phyloP scores from a whole-genome alignment of 148 eudicot species.

The Rhododendron henanense region DNA sequence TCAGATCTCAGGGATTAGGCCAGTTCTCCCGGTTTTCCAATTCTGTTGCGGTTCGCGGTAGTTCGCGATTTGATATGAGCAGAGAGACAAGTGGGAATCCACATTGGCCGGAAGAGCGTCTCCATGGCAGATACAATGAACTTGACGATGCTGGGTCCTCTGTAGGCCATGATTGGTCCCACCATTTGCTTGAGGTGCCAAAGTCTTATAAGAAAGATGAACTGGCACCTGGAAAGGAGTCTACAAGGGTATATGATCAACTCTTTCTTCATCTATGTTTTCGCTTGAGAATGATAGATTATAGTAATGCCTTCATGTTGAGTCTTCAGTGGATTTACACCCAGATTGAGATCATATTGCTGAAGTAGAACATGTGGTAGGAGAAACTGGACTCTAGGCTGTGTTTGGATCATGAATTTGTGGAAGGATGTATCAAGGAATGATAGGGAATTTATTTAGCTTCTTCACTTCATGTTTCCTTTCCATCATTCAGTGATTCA shows the following conservation, averaged over 20 bases:
- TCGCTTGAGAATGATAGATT: neutral
- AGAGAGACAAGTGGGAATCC: conserved; percentile 29
- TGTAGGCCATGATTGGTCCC: conserved; percentile 31
- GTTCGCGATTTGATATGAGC: conserved; percentile 38
- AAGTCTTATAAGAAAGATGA: conserved; percentile 34
- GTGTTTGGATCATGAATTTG: neutral
- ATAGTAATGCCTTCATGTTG: neutral
- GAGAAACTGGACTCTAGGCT: neutral
- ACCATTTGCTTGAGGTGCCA: conserved; percentile 40
- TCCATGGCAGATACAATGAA: conserved; percentile 22
- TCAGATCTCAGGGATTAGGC: conserved; percentile 32
- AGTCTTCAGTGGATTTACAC: neutral
- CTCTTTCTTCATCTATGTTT: neutral
- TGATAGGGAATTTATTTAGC: neutral
- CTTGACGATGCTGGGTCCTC: conserved; percentile 33
- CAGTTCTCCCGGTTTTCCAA: conserved; percentile 53
- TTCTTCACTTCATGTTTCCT: neutral
- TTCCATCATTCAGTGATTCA: neutral
- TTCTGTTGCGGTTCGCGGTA: conserved; percentile 45
- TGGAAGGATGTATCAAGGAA: neutral
- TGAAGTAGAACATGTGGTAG: neutral
- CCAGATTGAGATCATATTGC: conserved; percentile 1
- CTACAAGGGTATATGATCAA: conserved; percentile 22
- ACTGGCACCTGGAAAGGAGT: conserved; percentile 27
- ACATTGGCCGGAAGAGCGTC: conserved; percentile 42